Evolutionary conservation across 768 basidiomycete genomes (phyloP).

Genomic region (Naematelia aurantialba): DNA sequence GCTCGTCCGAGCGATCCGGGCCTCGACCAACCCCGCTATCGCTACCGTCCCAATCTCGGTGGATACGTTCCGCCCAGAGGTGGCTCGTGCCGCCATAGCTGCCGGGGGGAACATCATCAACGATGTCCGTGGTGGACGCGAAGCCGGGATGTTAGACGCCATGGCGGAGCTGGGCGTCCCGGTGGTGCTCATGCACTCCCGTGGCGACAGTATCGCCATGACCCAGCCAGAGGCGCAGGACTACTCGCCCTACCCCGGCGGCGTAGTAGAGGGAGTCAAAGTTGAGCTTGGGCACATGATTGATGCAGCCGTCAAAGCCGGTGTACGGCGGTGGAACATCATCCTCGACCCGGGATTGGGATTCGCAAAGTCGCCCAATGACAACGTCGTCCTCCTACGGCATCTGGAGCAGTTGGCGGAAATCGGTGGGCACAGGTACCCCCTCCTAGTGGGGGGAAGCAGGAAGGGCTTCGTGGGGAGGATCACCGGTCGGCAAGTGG

Average conservation of each 20-base stretch:
- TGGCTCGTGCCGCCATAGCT: conserved; percentile 67
- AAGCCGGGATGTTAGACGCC: conserved; percentile 64
- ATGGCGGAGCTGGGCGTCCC: conserved; percentile 68
- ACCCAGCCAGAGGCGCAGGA: conserved; percentile 59
- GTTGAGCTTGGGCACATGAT: conserved; percentile 60
- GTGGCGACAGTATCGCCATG: conserved; percentile 74
- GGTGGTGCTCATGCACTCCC: conserved; percentile 88
- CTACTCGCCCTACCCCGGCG: conserved; percentile 47
- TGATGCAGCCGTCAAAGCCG: conserved; percentile 53
- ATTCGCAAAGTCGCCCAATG: conserved; percentile 80
- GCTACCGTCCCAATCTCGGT: conserved; percentile 63
- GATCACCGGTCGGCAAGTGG: conserved; percentile 58
- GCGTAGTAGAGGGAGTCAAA: conserved; percentile 65
- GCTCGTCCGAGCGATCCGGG: conserved; percentile 61
- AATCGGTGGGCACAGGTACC: conserved; percentile 47
- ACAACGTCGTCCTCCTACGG: conserved; percentile 67
- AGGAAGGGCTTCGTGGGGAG: conserved; percentile 78
- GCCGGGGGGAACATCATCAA: conserved; percentile 93
- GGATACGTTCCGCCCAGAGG: conserved; percentile 81
- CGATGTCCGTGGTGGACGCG: conserved; percentile 72
- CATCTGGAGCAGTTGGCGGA: conserved; percentile 40
- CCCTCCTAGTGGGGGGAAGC: conserved; percentile 68
- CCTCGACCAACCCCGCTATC: conserved; percentile 16
- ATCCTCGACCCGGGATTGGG: conserved; percentile 89
- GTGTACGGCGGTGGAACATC: conserved; percentile 80